A percentile compares a stretch with the other conserved stretches of the same genome.
phyloP scores from a whole-genome alignment of 176 grass and related monocot genomes.

The Juncus inflexus region DNA sequence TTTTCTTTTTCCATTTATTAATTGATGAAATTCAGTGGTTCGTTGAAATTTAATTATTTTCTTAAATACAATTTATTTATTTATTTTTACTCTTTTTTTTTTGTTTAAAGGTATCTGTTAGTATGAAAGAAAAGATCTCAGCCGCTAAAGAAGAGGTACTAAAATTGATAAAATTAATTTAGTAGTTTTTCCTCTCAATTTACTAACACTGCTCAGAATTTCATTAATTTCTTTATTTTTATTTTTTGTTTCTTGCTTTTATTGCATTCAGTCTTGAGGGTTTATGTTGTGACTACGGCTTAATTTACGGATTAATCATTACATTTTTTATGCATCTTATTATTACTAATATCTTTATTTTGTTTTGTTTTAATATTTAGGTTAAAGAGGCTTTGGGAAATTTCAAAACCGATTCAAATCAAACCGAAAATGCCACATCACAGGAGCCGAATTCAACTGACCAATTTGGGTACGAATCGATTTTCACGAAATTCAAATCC shows the following conservation, averaged over 20 bases:
- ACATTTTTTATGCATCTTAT: too few relatives aligned
- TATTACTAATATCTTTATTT: too few relatives aligned
- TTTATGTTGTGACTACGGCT: too few relatives aligned
- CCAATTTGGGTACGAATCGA: constrained; percentile 14
- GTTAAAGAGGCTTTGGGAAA: constrained; percentile 28
- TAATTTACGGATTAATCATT: too few relatives aligned
- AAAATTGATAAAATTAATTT: constrained; percentile 19
- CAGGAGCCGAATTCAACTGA: constrained; percentile 3
- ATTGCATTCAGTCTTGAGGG: too few relatives aligned
- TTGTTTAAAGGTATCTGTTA: constrained; percentile 37
- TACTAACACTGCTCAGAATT: too few relatives aligned
- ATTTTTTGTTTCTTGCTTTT: too few relatives aligned
- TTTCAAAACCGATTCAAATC: background rate
- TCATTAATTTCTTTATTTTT: too few relatives aligned
- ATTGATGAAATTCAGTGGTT: too few relatives aligned
- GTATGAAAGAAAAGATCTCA: constrained; percentile 36
- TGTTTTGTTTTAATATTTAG: too few relatives aligned
- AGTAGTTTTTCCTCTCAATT: background rate
- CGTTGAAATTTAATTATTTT: too few relatives aligned
- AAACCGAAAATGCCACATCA: background rate
- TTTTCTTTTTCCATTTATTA: background rate
- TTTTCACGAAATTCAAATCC: constrained; percentile 29
- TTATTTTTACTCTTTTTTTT: too few relatives aligned
- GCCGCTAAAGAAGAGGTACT: constrained; percentile 40
- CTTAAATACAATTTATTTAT: background rate